Evolutionary conservation across 345 rosid genomes (phyloP).

Genomic region (Sapria himalayana): DNA sequence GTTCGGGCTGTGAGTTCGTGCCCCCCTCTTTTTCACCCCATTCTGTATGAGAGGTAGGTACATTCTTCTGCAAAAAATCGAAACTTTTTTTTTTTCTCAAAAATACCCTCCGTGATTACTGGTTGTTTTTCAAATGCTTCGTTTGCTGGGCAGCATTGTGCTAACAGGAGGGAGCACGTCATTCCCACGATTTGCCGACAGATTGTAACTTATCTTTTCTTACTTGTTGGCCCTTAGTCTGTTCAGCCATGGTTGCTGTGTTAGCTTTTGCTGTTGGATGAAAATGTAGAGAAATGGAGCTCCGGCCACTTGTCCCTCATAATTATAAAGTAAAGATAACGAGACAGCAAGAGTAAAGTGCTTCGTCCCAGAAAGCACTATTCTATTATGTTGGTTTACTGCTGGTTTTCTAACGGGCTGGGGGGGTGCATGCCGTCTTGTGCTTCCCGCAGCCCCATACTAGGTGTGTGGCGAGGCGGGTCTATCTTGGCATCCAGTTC

Average conservation of each 20-base stretch:
- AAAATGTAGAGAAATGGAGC: conserved; percentile 53
- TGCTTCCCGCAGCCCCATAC: conserved; percentile 40
- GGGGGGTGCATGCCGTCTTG: too few relatives aligned
- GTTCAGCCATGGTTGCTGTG: too few relatives aligned
- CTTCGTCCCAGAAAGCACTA: conserved; percentile 8
- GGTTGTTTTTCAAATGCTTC: too few relatives aligned
- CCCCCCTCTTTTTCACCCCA: conserved; percentile 65
- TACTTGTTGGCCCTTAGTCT: neutral
- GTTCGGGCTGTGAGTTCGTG: conserved; percentile 81
- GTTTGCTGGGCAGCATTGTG: conserved; percentile 40
- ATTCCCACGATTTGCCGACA: conserved; percentile 55
- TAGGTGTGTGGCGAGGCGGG: conserved; percentile 96
- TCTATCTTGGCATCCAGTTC: conserved; percentile 91
- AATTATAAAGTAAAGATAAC: conserved; percentile 56
- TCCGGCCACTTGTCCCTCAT: conserved; percentile 90
- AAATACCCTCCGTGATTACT: too few relatives aligned
- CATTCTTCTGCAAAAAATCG: too few relatives aligned
- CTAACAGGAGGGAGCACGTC: conserved; percentile 86
- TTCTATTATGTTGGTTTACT: conserved; percentile 2
- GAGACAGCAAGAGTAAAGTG: conserved; percentile 61
- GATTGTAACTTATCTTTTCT: conserved; percentile 40
- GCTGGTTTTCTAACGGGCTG: too few relatives aligned
- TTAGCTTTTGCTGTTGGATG: conserved; percentile 2
- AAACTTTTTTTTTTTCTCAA: too few relatives aligned
- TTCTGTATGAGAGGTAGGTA: conserved; percentile 66